phyloP scores from a whole-genome alignment of 2,329 filamentous ascomycete species.

The Tolypocladium capitatum region DNA sequence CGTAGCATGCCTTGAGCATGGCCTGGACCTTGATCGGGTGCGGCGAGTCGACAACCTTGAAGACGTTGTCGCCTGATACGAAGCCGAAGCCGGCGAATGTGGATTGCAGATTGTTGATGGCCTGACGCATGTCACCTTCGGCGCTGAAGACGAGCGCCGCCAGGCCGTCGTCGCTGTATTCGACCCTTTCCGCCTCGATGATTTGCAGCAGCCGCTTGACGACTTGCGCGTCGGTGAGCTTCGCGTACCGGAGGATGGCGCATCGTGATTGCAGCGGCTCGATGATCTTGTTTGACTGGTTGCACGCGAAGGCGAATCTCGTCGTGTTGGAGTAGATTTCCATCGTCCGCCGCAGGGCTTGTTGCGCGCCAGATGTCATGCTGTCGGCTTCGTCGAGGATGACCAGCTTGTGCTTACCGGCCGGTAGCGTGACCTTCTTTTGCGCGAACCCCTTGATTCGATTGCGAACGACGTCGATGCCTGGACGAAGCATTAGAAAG shows the following conservation, averaged over 20 bases:
- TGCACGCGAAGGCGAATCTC: conserved; percentile 94
- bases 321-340: conserved; percentile 97
- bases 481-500: conserved; percentile 21
- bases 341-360: conserved; percentile 91
- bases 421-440: conserved; percentile 91
- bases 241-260: conserved; percentile 86
- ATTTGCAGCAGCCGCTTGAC: conserved; percentile 86
- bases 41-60: conserved; percentile 91
- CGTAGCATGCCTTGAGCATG: conserved; percentile 95
- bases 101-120: conserved; percentile 95
- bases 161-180: conserved; percentile 84
- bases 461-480: conserved; percentile 94
- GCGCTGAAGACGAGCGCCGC: conserved; percentile 95
- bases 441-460: conserved; percentile 97
- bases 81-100: conserved; percentile 90
- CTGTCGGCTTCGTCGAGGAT: conserved; percentile 97
- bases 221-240: conserved; percentile 83
- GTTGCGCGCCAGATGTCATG: conserved; percentile 95
- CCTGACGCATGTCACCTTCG: conserved; percentile 97
- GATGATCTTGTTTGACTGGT: conserved; percentile 98
- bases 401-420: conserved; percentile 86
- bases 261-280: conserved; percentile 96
- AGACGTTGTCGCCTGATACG: conserved; percentile 95
- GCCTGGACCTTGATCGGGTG: conserved; percentile 97
- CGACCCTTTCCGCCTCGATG: conserved; percentile 79